Evolutionary conservation across 768 basidiomycete species (phyloP), one percentile per base, ranked within the genome.

Genomic region (Rhizopogon salebrosus): DNA sequence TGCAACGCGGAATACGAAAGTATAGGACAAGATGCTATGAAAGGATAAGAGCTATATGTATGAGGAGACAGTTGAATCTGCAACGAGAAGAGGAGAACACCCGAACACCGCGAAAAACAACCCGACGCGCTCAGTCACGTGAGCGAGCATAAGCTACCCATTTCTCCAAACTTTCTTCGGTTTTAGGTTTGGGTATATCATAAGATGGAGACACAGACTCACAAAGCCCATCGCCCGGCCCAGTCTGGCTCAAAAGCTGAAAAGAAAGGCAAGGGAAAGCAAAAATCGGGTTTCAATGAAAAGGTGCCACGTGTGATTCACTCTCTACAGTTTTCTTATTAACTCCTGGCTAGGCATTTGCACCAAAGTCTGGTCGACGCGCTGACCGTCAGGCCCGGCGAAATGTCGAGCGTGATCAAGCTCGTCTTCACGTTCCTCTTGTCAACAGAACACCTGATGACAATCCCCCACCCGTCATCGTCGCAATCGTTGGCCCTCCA

Each of bases 401-500:
- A 50, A 94, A 90, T 52, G 94, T 84, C 26, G 97, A 99, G 65
- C 82, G 85, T 51, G 93, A 97, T 66, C 95, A 99, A 71, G 91
- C 92, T 2, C 81, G 94, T 39, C 79, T 99, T 1, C 97, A 99
- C 68, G 97, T 98, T 6, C 97, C 97, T 13, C 81, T 97, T 26
- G 91, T 98, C 49, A 87, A 98, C 68, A 82, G 97, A 48, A 98
- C 93, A 9, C 95, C 97, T 4, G 87, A 93, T 56, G 84, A 88
- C 51, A 81, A 85, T 38, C 92, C 97, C 2, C 95, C 97, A 2
- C 97, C 97, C 4, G 83, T 98, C 60, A 83, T 98, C 55, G 82
- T 99, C 34, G 95, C 95, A 24, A 80, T 99, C 46, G 95, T 98
- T 36, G 97, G 97, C 0, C 95, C 97, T 26, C 87, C 95, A 2